Base-by-base conservation (phyloP, 2,329 filamentous ascomycete species). In the Colletotrichum musicola region DNA sequence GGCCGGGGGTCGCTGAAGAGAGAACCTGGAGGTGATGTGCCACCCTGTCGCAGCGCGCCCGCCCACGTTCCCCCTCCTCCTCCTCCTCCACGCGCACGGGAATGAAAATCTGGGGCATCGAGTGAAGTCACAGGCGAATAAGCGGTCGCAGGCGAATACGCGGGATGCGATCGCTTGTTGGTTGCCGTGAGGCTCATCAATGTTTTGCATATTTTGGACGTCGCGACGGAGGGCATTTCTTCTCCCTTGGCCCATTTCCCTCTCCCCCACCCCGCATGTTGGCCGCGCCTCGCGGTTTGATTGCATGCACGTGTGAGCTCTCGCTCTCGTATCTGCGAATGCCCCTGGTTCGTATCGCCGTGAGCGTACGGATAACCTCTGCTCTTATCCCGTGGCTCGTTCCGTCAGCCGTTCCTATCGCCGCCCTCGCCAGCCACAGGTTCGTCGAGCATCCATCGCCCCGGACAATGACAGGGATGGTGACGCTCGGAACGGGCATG, bases 391-490 rank as follows among this genome's bases (percentile, higher is more conserved):
- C 20, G 30, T 40, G 53, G 53, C 20, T 40, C 53, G 30, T 40
- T 56, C 22, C 54, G 30, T 35, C 30, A 10, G 30, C 30, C 10
- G 30, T 57, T n/a, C n/a, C 18, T 57, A 57, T 57, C 54, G n/a
- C 44, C 40, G 13, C 18, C 38, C 38, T 46, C 18, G 20, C 40
- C 40, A 46, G 20, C 18, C 22, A 35, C 30, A 10, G 30, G 7
- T 35, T 35, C 30, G 30, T 13, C 27, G 38, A 57, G 40, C 54
- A 46, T 57, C 40, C 54, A 57, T 57, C 22, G 54, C 20, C 40
- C 40, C 40, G 54, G 47, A 27, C 47, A 35, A 40, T 20, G 40
- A 57, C 40, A 57, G 54, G 54, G 54, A 57, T 57, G 38, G 18
- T 25, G 22, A 38, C 40, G 44, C 38, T 57, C 27, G 38, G 40